Evolutionary conservation across 495 filamentous ascomycete genomes (phyloP).

Genomic region (Neurospora sp.): DNA sequence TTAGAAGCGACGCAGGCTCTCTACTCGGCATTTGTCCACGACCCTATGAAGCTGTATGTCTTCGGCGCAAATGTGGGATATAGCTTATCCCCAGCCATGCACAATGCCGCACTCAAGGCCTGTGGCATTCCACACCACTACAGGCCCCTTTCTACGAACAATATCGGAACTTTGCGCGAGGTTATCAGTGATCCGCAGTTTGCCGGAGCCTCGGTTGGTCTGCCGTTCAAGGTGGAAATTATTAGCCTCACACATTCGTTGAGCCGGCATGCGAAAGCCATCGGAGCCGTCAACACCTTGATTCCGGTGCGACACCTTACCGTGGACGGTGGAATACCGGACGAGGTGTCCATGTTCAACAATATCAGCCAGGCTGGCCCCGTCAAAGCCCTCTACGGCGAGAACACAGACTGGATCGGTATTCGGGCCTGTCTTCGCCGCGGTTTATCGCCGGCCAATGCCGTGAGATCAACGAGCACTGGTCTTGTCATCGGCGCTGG

Average conservation of each 20-base stretch:
- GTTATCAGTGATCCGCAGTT: slow-evolving; percentile 55
- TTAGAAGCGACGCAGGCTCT: slow-evolving; percentile 47
- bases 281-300: slow-evolving; percentile 67
- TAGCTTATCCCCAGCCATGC: slow-evolving; percentile 66
- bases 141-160: slow-evolving; percentile 47
- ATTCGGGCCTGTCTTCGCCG: slow-evolving; percentile 53
- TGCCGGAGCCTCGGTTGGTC: slow-evolving; percentile 60
- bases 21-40: slow-evolving; percentile 40
- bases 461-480: slow-evolving; percentile 51
- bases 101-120: slow-evolving; percentile 57
- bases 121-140: slow-evolving; percentile 60
- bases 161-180: slow-evolving; percentile 47
- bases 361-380: slow-evolving; percentile 52
- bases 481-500: slow-evolving; percentile 65
- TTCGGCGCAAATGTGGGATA: slow-evolving; percentile 59
- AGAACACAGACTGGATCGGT: slow-evolving; percentile 74
- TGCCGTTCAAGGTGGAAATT: slow-evolving; percentile 62
- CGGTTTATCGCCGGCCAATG: slow-evolving; percentile 65
- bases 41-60: slow-evolving; percentile 60
- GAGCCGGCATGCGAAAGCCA: slow-evolving; percentile 61
- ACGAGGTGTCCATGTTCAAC: slow-evolving; percentile 45
- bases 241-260: slow-evolving; percentile 53
- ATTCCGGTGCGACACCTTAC: slow-evolving; percentile 54
- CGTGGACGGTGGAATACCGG: slow-evolving; percentile 47
- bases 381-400: slow-evolving; percentile 58